Conservation (phyloP, 2,329 filamentous ascomycete species). For the Neoascochyta sp. region DNA sequence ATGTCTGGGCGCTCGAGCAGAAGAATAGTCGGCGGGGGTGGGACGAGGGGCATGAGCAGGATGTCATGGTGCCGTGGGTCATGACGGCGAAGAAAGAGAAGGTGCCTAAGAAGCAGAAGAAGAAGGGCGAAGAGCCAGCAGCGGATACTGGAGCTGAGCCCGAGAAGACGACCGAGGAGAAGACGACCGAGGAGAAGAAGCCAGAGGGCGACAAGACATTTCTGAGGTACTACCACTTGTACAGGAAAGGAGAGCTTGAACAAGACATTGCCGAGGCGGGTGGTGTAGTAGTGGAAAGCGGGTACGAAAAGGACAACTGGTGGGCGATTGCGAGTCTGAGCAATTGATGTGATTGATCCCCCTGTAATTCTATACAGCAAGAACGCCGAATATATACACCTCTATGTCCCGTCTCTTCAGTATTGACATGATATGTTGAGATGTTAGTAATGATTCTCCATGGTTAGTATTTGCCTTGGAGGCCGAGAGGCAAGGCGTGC, state of each 20-base stretch:
- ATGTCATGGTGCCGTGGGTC: slow-evolving; percentile 96
- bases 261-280: slow-evolving; percentile 70
- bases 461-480: too few species aligned
- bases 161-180: slow-evolving; percentile 11
- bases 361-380: too few species aligned
- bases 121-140: slow-evolving; percentile 6
- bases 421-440: too few species aligned
- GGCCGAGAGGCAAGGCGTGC: slow-evolving; percentile 48
- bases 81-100: slow-evolving; percentile 49
- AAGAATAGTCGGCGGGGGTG: slow-evolving; percentile 80
- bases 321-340: slow-evolving; percentile 65
- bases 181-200: slow-evolving; percentile 5
- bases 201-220: slow-evolving; percentile 56
- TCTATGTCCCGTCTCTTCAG: too few species aligned
- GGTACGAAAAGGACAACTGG: slow-evolving; percentile 98
- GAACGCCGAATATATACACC: too few species aligned
- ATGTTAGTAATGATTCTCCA: too few species aligned
- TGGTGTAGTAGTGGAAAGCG: slow-evolving; percentile 70
- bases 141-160: slow-evolving; percentile 1
- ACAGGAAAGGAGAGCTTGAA: slow-evolving; percentile 81
- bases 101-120: slow-evolving; percentile 11
- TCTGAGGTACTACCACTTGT: slow-evolving; percentile 92
- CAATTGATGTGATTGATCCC: too few species aligned
- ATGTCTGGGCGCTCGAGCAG: slow-evolving; percentile 96
- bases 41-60: slow-evolving; percentile 78